Conservation (phyloP, 306 rosid species). For the Lotus japonicus region DNA sequence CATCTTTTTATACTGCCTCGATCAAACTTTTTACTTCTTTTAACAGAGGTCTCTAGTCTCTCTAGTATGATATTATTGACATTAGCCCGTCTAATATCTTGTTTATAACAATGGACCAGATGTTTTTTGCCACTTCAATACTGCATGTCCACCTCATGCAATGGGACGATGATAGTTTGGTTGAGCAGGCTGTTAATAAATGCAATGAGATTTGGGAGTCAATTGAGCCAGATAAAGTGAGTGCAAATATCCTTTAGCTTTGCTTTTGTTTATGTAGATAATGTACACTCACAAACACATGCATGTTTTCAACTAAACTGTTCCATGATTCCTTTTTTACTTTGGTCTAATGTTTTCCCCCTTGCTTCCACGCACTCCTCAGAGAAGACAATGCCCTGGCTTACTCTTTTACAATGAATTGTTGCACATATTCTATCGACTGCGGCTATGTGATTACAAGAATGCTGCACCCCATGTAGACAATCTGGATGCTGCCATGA, state of each 20-base stretch:
- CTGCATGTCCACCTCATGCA: slow-evolving; percentile 93
- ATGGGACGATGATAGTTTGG: slow-evolving; percentile 76
- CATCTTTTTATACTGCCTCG: not conserved
- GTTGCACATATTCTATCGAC: slow-evolving; percentile 79
- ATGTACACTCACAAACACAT: not conserved
- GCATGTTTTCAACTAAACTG: slow-evolving; percentile 7
- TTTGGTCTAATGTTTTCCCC: slow-evolving; percentile 1
- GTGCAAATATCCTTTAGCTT: slow-evolving; percentile 32
- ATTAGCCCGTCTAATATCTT: slow-evolving; percentile 26
- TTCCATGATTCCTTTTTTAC: slow-evolving; percentile 14
- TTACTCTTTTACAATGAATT: slow-evolving; percentile 83
- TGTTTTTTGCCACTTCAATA: slow-evolving; percentile 90
- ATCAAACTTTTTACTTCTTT: not conserved
- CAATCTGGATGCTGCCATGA: slow-evolving; percentile 88
- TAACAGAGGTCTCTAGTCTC: not conserved
- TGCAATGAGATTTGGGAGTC: slow-evolving; percentile 81
- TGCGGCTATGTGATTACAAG: slow-evolving; percentile 93
- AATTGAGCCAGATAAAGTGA: slow-evolving; percentile 60
- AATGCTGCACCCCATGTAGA: slow-evolving; percentile 84
- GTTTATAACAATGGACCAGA: slow-evolving; percentile 44
- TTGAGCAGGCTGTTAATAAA: slow-evolving; percentile 71
- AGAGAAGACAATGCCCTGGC: slow-evolving; percentile 76
- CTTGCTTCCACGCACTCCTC: slow-evolving; percentile 20
- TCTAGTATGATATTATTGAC: slow-evolving; percentile 10
- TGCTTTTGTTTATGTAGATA: slow-evolving; percentile 3